phyloP scores from a whole-genome alignment of 768 basidiomycete species.

The Tricholoma flavovirens region DNA sequence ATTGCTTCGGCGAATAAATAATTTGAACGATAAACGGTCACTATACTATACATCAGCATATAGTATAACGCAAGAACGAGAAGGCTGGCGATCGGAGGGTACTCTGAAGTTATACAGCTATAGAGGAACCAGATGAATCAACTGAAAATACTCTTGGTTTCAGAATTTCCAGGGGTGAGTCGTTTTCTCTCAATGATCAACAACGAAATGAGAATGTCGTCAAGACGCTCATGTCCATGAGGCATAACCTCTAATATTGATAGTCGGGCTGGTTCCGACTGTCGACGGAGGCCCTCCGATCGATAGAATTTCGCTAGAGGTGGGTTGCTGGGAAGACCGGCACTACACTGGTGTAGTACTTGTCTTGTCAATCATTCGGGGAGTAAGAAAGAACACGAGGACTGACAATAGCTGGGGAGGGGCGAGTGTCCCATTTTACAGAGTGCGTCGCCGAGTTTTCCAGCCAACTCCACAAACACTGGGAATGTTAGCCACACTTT shows the following conservation, averaged over 20 bases:
- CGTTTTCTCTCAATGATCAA: not conserved
- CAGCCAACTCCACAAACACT: not conserved
- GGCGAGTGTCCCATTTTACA: not conserved
- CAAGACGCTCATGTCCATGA: not conserved
- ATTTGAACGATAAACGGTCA: not conserved
- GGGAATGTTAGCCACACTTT: not conserved
- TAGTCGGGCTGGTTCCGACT: not conserved
- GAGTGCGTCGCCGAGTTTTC: not conserved
- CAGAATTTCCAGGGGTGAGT: not conserved
- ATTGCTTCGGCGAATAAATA: not conserved
- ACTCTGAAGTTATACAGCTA: not conserved
- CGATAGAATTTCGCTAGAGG: not conserved
- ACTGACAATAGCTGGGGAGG: not conserved
- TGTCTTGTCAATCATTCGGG: not conserved
- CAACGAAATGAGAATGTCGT: not conserved
- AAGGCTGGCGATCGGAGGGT: not conserved
- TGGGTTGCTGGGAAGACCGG: not conserved
- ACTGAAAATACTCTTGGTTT: not conserved
- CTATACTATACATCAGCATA: not conserved
- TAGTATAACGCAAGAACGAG: not conserved
- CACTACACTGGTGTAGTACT: not conserved
- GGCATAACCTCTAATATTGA: not conserved
- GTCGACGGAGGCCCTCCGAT: not conserved
- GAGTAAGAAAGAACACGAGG: not conserved
- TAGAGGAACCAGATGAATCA: not conserved